Percentiles rank a stretch among this genome's conserved stretches.
phyloP scores from a whole-genome alignment of 306 rosid genomes.

The Lupinus albus region DNA sequence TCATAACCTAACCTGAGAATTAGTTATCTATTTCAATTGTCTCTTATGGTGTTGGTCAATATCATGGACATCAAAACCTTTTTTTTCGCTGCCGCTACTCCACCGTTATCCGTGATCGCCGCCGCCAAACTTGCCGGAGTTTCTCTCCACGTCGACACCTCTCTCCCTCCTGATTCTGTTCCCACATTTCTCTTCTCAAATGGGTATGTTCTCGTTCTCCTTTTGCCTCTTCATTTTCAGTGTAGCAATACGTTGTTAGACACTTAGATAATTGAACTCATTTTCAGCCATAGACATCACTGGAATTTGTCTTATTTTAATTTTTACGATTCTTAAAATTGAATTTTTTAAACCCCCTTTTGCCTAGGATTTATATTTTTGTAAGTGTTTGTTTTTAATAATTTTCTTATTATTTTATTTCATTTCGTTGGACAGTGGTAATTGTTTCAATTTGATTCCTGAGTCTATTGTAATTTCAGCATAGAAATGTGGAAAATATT shows the following conservation, averaged over 20 bases:
- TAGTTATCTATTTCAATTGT: background rate
- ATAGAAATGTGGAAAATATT: background rate
- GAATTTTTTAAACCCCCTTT: background rate
- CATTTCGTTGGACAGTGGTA: background rate
- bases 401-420: background rate
- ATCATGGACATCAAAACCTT: slow-evolving; percentile 60
- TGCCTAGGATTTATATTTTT: background rate
- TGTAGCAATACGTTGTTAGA: background rate
- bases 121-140: slow-evolving; percentile 71
- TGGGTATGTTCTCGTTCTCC: slow-evolving; percentile 55
- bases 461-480: background rate
- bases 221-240: background rate
- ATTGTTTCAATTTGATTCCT: slow-evolving; percentile 21
- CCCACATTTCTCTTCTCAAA: slow-evolving; percentile 56
- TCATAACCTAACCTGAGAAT: too few relatives aligned
- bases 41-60: background rate
- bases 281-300: background rate
- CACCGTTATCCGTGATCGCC: slow-evolving; percentile 71
- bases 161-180: slow-evolving; percentile 59
- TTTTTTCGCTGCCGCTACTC: slow-evolving; percentile 60
- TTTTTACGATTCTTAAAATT: background rate
- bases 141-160: slow-evolving; percentile 51
- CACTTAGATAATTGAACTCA: background rate
- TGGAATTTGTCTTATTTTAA: background rate
- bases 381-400: background rate